These are phyloP conservation scores for Phytophthora hibernalis DNA, from an alignment of 352 stramenopile species.

Conservation along the genomic window DNA sequence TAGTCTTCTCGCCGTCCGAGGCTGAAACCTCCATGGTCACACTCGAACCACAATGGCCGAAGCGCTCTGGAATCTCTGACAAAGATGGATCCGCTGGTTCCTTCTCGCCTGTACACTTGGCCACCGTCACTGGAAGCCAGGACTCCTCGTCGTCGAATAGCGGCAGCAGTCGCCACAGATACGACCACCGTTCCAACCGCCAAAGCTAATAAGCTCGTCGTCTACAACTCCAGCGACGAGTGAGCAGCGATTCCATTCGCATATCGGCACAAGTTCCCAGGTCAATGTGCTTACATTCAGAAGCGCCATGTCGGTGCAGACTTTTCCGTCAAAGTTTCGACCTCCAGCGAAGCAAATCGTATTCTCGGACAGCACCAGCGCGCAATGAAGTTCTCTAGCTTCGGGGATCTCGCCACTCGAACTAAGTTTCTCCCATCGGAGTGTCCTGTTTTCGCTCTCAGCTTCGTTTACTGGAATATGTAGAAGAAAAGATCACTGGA, in stretches of 20 bases:
- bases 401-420: slow-evolving; percentile 42
- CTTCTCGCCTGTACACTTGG: slow-evolving; percentile 1
- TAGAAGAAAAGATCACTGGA: slow-evolving; percentile 70
- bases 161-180: slow-evolving; percentile 58
- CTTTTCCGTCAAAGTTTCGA: slow-evolving; percentile 53
- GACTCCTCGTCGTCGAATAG: slow-evolving; percentile 58
- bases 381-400: slow-evolving; percentile 60
- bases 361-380: slow-evolving; percentile 17
- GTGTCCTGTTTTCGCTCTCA: not conserved
- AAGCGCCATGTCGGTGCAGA: slow-evolving; percentile 69
- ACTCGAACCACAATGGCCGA: slow-evolving; percentile 54
- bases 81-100: not conserved
- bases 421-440: slow-evolving; percentile 45
- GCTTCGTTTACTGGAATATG: slow-evolving; percentile 15
- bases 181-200: slow-evolving; percentile 54
- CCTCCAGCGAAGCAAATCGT: slow-evolving; percentile 58
- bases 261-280: slow-evolving; percentile 64
- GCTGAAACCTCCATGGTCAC: slow-evolving; percentile 16
- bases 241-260: slow-evolving; percentile 64
- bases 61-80: slow-evolving; percentile 34
- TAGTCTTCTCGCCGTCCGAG: slow-evolving; percentile 7
- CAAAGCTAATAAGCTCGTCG: slow-evolving; percentile 52
- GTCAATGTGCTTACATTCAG: slow-evolving; percentile 45
- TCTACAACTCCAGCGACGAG: slow-evolving; percentile 42
- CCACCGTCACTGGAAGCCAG: slow-evolving; percentile 35